A percentile compares a stretch with the other conserved stretches of the same genome.
These are phyloP conservation scores for Phytophthora sojae DNA, from an alignment of 352 stramenopile genomes.

Conservation along the genomic window DNA sequence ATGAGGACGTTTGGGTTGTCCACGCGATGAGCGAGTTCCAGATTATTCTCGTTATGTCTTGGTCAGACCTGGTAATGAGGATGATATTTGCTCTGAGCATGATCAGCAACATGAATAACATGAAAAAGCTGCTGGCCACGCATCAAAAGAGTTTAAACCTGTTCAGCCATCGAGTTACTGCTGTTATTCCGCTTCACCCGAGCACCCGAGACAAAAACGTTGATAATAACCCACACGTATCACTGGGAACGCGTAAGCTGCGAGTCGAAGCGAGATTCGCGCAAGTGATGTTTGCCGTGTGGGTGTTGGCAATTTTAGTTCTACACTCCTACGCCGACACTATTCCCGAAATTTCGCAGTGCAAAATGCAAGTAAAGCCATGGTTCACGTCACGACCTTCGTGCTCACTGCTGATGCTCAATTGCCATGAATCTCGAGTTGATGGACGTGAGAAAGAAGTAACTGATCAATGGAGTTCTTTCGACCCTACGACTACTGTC, in stretches of 20 bases:
- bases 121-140: not conserved
- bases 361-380: not conserved
- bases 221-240: not conserved
- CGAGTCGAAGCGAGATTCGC: not conserved
- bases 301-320: not conserved
- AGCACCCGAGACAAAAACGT: not conserved
- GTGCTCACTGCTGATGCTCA: not conserved
- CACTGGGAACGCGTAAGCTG: not conserved
- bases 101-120: not conserved
- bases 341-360: not conserved
- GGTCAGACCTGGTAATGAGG: not conserved
- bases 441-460: slow-evolving; percentile 15
- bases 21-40: not conserved
- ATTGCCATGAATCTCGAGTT: slow-evolving; percentile 34
- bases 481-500: slow-evolving; percentile 28
- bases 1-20: not conserved
- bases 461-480: slow-evolving; percentile 13
- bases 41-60: not conserved
- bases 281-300: not conserved
- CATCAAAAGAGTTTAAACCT: not conserved
- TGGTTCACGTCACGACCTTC: not conserved
- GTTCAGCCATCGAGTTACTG: not conserved
- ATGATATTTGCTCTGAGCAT: not conserved
- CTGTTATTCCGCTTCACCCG: not conserved
- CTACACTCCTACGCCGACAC: not conserved